Evolutionary conservation across 1,284 basidiomycete species (phyloP), one percentile per base, ranked within the genome.

Genomic region (Hemileia vastatrix): DNA sequence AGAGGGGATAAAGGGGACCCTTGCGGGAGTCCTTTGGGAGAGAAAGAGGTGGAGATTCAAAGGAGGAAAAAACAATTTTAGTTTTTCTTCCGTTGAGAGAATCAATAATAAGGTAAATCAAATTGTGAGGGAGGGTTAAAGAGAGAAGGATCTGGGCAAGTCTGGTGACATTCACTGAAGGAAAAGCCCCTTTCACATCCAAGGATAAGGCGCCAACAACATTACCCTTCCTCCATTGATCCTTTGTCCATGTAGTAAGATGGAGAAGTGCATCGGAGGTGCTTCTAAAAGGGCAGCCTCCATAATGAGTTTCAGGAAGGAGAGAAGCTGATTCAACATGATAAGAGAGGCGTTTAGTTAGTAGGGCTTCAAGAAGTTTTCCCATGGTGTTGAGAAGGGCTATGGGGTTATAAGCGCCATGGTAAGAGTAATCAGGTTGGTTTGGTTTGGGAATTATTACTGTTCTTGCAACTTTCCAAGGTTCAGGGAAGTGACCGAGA

Each of bases 21-120:
- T 59, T 55, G 59, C 11, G 45, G 53, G 2, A 62, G 44, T 3
- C 53, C 53, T 15, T 55, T 21, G 4, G n/a, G 57, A 59, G 9
- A 53, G n/a, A 23, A 44, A 59, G 19, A 52, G 49, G 5, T 53
- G 45, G 19, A 59, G 47, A 18, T 36, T 43, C 4, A 59, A 23
- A 23, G n/a, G n/a, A n/a, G n/a, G n/a, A n/a, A n/a, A n/a, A n/a
- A n/a, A n/a, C n/a, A n/a, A n/a, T n/a, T n/a, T 21, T 52, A 6
- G 49, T 59, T 8, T 31, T 44, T 27, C 57, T 27, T 19, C 53
- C 40, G 4, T 32, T 43, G 5, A 59, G 19, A 18, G 53, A 18
- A 51, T n/a, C 36, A 8, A 8, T 4, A 6, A 59, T 53, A 6
- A 59, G 27, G 11, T 6, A 4, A 4, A 31, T 6, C 6, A 59